Base-by-base conservation (phyloP, 169 alveolate genomes). In the Cytauxzoon felis region DNA sequence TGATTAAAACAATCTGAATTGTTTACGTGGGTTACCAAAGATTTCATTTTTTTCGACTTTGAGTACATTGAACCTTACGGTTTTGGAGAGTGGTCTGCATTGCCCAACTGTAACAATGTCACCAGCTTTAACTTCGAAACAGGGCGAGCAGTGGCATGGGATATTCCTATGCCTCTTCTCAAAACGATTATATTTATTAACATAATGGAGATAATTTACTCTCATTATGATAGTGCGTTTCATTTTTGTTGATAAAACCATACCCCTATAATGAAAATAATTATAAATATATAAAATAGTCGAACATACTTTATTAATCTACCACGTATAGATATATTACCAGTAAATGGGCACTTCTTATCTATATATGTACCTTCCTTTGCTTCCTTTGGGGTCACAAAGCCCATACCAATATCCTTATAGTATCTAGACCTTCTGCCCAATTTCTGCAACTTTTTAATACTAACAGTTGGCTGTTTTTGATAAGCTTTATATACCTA, bases 321-420 rank as follows among this genome's bases (percentile, higher is more conserved):
- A 40, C 99, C 99, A 82, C 99, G 93, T 84, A 97, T 96, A 66
- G 97, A 82, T 27, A 96, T 98, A 84, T 93, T 91, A 52, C 99
- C 98, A 33, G 99, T 97, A 95, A 97, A 97, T 52, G 99, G 99
- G 92, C 99, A 97, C 87, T 97, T 97, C 91, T 95, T 96, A 90
- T 97, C 99, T 78, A 97, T 91, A 89, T 94, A 97, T 73, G 90
- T 87, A 45, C 99, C 99, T 66, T 93, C 97, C 84, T 93, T 95
- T 56, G 99, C 99, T 82, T 94, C 98, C 82, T 92, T 92, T 50
- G 99, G 99, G 19, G 97, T 93, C 54, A 93, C 87, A 90, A 95
- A 95, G 68, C 99, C 99, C 73, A 97, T 85, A 34, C 99, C 99
- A 38, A 96, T 96, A 68, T 97, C 96, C 91, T 92, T 94, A 90